Percentiles rank a stretch among this genome's conserved stretches.
phyloP scores from a whole-genome alignment of 1,284 basidiomycete genomes.

The Papiliotrema terrestris region DNA sequence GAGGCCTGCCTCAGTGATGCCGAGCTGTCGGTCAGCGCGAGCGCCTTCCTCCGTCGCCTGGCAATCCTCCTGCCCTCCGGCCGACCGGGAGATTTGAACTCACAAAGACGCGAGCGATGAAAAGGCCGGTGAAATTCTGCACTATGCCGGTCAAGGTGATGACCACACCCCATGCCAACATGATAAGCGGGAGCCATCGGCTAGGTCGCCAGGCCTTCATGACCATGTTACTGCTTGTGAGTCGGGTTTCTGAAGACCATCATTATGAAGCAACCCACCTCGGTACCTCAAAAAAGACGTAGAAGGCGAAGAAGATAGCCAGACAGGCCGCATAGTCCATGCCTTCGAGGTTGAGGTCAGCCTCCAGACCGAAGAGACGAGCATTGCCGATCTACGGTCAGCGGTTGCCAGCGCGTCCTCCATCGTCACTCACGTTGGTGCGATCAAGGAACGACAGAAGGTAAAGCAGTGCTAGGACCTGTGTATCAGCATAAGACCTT shows the following conservation, averaged over 20 bases:
- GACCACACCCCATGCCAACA: constrained; percentile 47
- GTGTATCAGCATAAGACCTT: constrained; percentile 26
- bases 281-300: constrained; percentile 67
- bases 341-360: constrained; percentile 23
- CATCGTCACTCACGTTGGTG: constrained; percentile 52
- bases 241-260: constrained; percentile 16
- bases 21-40: constrained; percentile 1
- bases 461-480: constrained; percentile 56
- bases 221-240: neutral
- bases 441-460: constrained; percentile 70
- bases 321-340: constrained; percentile 26
- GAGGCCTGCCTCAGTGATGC: constrained; percentile 37
- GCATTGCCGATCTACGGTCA: constrained; percentile 62
- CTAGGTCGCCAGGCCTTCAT: constrained; percentile 12
- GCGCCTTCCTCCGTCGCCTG: neutral
- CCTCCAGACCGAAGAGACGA: constrained; percentile 52
- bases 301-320: constrained; percentile 59
- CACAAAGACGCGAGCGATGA: constrained; percentile 37
- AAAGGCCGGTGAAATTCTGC: constrained; percentile 40
- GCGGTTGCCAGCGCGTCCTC: neutral
- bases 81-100: too few relatives aligned
- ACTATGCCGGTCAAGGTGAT: constrained; percentile 50
- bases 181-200: constrained; percentile 34
- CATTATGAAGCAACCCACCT: constrained; percentile 52
- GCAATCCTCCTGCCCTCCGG: constrained; percentile 13